These are phyloP conservation scores for Nicotiana tomentosiformis DNA, from an alignment of 257 asterid species.

Conservation along the genomic window DNA sequence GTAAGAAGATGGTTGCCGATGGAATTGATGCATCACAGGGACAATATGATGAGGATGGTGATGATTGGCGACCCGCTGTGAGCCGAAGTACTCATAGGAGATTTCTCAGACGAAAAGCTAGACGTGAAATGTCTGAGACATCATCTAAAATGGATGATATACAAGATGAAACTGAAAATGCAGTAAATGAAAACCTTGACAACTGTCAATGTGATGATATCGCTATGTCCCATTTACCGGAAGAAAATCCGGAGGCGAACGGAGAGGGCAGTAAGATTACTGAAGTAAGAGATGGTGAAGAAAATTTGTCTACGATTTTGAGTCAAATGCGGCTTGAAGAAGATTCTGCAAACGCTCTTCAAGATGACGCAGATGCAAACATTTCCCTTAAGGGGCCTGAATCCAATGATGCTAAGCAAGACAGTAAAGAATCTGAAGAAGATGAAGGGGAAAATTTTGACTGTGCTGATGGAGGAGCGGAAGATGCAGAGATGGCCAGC, in stretches of 20 bases:
- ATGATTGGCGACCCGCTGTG: slow-evolving; percentile 91
- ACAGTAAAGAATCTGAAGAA: slow-evolving; percentile 13
- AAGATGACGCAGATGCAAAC: slow-evolving; percentile 12
- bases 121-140: slow-evolving; percentile 50
- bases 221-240: slow-evolving; percentile 33
- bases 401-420: slow-evolving; percentile 16
- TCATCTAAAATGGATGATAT: slow-evolving; percentile 37
- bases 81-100: slow-evolving; percentile 90
- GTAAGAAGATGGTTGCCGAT: slow-evolving; percentile 75
- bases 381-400: slow-evolving; percentile 11
- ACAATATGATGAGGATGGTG: slow-evolving; percentile 50
- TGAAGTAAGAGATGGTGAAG: slow-evolving; percentile 22
- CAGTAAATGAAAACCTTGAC: slow-evolving; percentile 33
- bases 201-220: slow-evolving; percentile 45
- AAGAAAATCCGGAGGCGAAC: slow-evolving; percentile 21
- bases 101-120: slow-evolving; percentile 85
- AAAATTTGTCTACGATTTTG: slow-evolving; percentile 41
- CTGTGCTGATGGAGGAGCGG: slow-evolving; percentile 32
- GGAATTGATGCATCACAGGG: slow-evolving; percentile 95
- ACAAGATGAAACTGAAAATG: slow-evolving; percentile 28
- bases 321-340: slow-evolving; percentile 55
- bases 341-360: slow-evolving; percentile 25
- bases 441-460: slow-evolving; percentile 14
- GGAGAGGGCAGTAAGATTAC: slow-evolving; percentile 12
- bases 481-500: slow-evolving; percentile 32